Evolutionary conservation across 805 yeast genomes (phyloP), one percentile per base, ranked within the genome.

Genomic region (Candida easanensis): DNA sequence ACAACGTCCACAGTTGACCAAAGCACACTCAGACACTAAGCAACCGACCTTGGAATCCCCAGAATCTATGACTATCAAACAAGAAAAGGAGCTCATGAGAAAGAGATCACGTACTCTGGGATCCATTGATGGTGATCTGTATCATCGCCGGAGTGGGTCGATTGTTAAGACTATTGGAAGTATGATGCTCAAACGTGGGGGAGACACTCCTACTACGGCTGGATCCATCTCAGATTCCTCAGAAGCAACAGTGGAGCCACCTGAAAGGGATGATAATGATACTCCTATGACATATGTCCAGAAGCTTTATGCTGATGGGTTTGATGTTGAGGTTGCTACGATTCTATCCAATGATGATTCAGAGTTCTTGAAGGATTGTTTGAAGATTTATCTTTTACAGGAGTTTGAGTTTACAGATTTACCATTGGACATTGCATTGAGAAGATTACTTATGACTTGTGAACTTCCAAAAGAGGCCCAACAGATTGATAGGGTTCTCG

Each of bases 401-500:
- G 65, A 60, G 36, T 80, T 80, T 52, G 68, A 76, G 41, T 80
- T 84, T 45, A 34, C 52, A 3, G 66, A 65, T 20, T 77, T 76
- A 48, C 85, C 93, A 0, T 53, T 85, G 15, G 93, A 85, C 53
- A 65, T 85, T 45, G 71, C 90, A 0, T 60, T 85, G 39, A 64
- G 90, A 33, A 76, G 74, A 50, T 71, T 84, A 39, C 60, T 85
- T 33, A 69, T 79, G 66, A 63, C 71, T 37, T 71, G 79, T 44
- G 77, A 78, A 41, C 63, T 85, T 20, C 93, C 93, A 0, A 73
- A 70, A 48, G 93, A 85, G 54, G 68, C 88, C 0, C 91, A 84
- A 57, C 90, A 85, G 55, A 84, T 85, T 39, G 91, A 85, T 53
- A 66, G 89, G 36, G 71, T 82, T 4, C 63, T 85, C 32, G 76